A percentile compares a stretch with the other conserved stretches of the same genome.
These are phyloP conservation scores for Tetratostichococcus sp. DNA, from an alignment of 139 green algal species.

Conservation along the genomic window DNA sequence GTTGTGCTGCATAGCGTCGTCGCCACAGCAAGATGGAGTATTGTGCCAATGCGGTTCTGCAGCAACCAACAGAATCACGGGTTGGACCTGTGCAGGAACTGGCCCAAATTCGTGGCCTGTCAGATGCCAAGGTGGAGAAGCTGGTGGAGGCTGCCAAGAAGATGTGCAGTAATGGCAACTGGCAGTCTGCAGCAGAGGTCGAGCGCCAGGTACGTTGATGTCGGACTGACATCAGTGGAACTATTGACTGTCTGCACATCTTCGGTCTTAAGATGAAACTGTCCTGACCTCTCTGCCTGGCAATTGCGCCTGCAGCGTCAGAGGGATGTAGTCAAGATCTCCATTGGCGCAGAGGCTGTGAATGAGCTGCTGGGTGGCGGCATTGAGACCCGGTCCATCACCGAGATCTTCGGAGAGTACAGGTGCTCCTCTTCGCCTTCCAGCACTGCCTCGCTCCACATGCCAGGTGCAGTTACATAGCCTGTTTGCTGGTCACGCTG, in stretches of 20 bases:
- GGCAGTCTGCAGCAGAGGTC: slow-evolving; percentile 26
- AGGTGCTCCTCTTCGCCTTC: too few relatives aligned
- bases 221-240: too few relatives aligned
- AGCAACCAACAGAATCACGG: too few relatives aligned
- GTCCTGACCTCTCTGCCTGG: too few relatives aligned
- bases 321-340: slow-evolving; percentile 65
- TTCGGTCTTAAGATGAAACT: too few relatives aligned
- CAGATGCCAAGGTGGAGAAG: slow-evolving; percentile 92
- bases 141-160: slow-evolving; percentile 76
- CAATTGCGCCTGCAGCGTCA: slow-evolving; percentile 40
- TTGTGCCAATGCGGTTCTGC: too few relatives aligned
- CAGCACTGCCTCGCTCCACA: neutral
- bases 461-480: too few relatives aligned
- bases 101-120: slow-evolving; percentile 84
- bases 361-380: slow-evolving; percentile 81
- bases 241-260: too few relatives aligned
- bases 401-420: slow-evolving; percentile 84
- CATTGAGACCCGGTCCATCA: slow-evolving; percentile 80
- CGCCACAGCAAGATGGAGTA: too few relatives aligned
- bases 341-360: slow-evolving; percentile 57
- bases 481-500: too few relatives aligned
- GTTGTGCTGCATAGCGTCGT: slow-evolving; percentile 12
- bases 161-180: slow-evolving; percentile 25
- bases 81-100: slow-evolving; percentile 51
- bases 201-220: slow-evolving; percentile 19